Evolutionary conservation across 2,329 filamentous ascomycete genomes (phyloP), one percentile per base, ranked within the genome.

Genomic region (Ceratocystis colombiana): DNA sequence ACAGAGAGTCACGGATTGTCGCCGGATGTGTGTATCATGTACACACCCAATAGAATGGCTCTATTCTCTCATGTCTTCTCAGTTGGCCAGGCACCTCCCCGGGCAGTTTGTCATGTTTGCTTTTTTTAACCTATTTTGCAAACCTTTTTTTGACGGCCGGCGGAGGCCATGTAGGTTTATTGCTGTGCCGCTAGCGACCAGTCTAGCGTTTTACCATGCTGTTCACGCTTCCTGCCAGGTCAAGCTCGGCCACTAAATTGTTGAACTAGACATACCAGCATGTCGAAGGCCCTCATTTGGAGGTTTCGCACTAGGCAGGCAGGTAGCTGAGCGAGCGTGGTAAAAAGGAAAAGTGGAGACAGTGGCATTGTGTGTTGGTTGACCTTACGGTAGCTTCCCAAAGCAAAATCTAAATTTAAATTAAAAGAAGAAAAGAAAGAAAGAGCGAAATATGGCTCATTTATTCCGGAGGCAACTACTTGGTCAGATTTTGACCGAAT

Each of bases 171-270:
- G 48, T 20, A 53, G 20, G 20, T 25, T 53, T 53, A 17, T n/a
- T 59, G 53, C 53, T 59, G 53, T 59, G 53, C 53, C 53, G 28
- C 53, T 59, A 17, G 28, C 33, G 25, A 59, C 28, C 5, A 59
- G 53, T 33, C 53, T 59, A 59, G 53, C 53, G 53, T 59, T 59
- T 59, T 33, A 22, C 46, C 6, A 59, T 53, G 22, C 48, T 17
- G 53, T 33, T 20, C 25, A 59, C 28, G 28, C 46, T 59, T 59
- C 28, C 53, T 59, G 48, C 48, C 20, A 53, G 12, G 20, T 8
- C 15, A 5, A 53, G 15, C 48, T 25, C 48, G 48, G 48, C 20
- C 25, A 25, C 12, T 25, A 25, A 37, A 37, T 37, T 37, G 33
- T 10, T 12, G 3, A 37, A 37, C 33, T 12, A 37, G 33, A 37